Base-by-base conservation (phyloP, 441 rosid genomes). In the Jatropha multifida region DNA sequence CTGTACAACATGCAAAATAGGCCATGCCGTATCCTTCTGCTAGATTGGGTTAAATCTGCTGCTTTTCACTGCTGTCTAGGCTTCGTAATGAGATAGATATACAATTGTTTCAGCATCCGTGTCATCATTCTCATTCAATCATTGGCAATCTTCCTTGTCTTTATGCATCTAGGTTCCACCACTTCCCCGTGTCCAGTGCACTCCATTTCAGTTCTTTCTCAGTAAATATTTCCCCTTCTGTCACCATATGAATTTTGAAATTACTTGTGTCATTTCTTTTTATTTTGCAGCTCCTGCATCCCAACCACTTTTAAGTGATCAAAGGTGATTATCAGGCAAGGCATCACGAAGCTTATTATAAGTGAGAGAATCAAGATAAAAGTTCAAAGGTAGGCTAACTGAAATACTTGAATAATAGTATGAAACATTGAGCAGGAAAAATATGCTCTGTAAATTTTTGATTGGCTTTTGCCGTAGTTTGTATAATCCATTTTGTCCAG, bases 291-390 rank as follows among this genome's bases (percentile, higher is more conserved):
- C 76, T 78, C 51, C 86, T 44, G 88, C 79, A 62, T 73, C 88
- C 26, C 87, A 81, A 72, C 98, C 97, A 61, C 90, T 94, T 44
- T 77, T 92, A 66, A 79, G 75, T 48, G 85, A 88, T 15, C 83
- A 79, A 79, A 84, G 87, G 74, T 73, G 80, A 85, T 80, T 75
- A 72, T 60, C 69, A 71, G 79, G 75, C 17, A 70, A n/a, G 44
- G 49, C 69, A 5, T 59, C 38, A 7, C 1, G 65, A 69, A 72
- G 69, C 76, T 42, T 44, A 46, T 38, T 17, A 15, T 14, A 72
- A 64, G 52, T 6, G 37, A 23, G 54, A 18, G 48, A 59, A 54
- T 52, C 54, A 46, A 71, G 32, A 74, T 11, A 13, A 37, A 49
- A 56, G 69, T 66, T 15, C n/a, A 55, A 40, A 41, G 55, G 68